phyloP scores from a whole-genome alignment of 495 filamentous ascomycete genomes.

The Platismatia glauca region DNA sequence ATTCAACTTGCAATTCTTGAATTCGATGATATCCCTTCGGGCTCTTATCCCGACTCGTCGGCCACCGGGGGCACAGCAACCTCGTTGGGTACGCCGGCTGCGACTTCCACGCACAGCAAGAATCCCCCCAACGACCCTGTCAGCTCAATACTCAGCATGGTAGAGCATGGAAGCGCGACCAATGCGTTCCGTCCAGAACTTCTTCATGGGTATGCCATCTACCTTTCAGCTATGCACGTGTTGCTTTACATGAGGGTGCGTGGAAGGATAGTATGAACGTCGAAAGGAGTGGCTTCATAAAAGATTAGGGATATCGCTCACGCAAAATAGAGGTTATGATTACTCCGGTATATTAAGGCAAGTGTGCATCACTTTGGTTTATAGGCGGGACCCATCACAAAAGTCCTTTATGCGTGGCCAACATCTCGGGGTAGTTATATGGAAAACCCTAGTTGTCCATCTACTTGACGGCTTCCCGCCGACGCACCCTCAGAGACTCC shows the following conservation, averaged over 20 bases:
- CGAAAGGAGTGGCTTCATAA: not conserved
- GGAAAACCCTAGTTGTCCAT: too few species aligned
- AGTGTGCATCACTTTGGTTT: not conserved
- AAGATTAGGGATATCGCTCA: not conserved
- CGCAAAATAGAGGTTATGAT: not conserved
- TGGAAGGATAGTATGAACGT: not conserved
- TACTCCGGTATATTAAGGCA: not conserved
- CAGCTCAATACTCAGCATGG: not conserved
- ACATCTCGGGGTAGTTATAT: too few species aligned
- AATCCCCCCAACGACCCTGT: not conserved
- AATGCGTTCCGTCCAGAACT: not conserved
- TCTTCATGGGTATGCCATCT: not conserved
- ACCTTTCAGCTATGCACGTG: not conserved
- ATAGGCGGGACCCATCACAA: not conserved
- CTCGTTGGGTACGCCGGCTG: not conserved
- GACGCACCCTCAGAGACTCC: too few species aligned
- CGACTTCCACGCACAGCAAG: not conserved
- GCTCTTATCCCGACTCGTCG: not conserved
- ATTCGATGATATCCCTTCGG: conserved; percentile 17
- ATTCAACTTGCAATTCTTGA: conserved; percentile 19
- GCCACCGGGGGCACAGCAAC: not conserved
- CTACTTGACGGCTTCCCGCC: too few species aligned
- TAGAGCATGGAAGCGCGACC: not conserved
- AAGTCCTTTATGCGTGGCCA: too few species aligned
- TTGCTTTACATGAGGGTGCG: not conserved